These are phyloP conservation scores for Blastocystis sp. DNA, from an alignment of 352 stramenopile species.

Conservation along the genomic window DNA sequence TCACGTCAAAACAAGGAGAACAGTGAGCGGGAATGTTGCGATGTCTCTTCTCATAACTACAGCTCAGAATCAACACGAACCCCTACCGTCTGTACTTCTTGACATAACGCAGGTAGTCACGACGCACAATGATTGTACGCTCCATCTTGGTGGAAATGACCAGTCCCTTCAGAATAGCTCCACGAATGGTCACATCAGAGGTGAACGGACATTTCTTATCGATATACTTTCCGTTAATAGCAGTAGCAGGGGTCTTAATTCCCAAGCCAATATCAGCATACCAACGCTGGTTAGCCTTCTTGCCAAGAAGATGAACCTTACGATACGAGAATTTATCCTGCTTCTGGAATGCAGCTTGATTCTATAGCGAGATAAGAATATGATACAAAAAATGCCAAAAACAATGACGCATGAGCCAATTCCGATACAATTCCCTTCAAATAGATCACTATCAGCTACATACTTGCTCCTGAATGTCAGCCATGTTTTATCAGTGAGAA, in stretches of 20 bases:
- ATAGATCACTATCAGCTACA: background rate
- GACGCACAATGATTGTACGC: conserved; percentile 94
- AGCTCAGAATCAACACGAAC: background rate
- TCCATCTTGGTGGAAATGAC: conserved; percentile 99
- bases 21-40: conserved; percentile 97
- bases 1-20: conserved; percentile 89
- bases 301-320: conserved; percentile 52
- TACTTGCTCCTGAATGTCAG: conserved; percentile 48
- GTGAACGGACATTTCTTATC: conserved; percentile 99
- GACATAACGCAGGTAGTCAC: conserved; percentile 98
- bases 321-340: conserved; percentile 57
- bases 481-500: conserved; percentile 24
- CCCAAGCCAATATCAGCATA: conserved; percentile 31
- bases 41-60: conserved; percentile 97
- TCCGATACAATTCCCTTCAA: too few relatives aligned
- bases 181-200: conserved; percentile 95
- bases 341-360: conserved; percentile 52
- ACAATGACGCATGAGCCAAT: too few relatives aligned
- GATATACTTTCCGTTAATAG: conserved; percentile 82
- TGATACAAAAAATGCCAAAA: background rate
- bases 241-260: conserved; percentile 45
- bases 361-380: background rate
- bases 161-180: conserved; percentile 92
- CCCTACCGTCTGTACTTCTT: conserved; percentile 87
- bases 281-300: conserved; percentile 60